Evolutionary conservation across 2,329 filamentous ascomycete genomes (phyloP), one percentile per base, ranked within the genome.

Genomic region (Curvularia eragrostidis): DNA sequence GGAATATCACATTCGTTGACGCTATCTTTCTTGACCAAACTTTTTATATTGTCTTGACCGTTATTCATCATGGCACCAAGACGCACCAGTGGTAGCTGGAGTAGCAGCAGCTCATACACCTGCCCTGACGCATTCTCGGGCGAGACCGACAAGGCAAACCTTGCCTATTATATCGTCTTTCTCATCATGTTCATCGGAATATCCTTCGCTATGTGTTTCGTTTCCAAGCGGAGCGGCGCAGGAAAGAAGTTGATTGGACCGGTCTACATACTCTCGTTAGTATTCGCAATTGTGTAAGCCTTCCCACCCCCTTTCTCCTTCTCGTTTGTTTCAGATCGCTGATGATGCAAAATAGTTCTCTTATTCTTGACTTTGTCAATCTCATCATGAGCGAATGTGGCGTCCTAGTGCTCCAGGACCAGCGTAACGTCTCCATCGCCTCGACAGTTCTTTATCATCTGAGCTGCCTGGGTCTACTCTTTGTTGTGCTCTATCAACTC

Each of bases 241-340:
- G 62, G 68, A 4, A 70, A 63, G 50, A 66, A 56, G 18, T 53
- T 75, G 8, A 19, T 69, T 4, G 70, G 70, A 8, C 23, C 41
- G 10, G 47, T 65, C 2, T 73, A 64, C 23, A 41, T 65, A 12
- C 1, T 59, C 2, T 52, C 67, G 1, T 32, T 69, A 0, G 44
- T 59, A 23, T 57, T 62, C 38, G 44, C 52, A 19, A 39, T 70
- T 12, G 9, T 69, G 72, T 73, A 55, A 65, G 69, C 64, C 30
- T 19, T 13, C 5, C 15, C n/a, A n/a, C n/a, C n/a, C n/a, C 23
- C 9, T 44, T 23, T 2, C 8, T 13, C 8, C 19, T 21, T 28
- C 9, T 18, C 5, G 1, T 3, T 34, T 10, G n/a, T 28, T 19
- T 19, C 6, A 36, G 7, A 4, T 13, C 9, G 26, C 58, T 54